These are phyloP conservation scores for Ascochyta rabiei DNA, from an alignment of 2,329 filamentous ascomycete species.

Conservation along the genomic window DNA sequence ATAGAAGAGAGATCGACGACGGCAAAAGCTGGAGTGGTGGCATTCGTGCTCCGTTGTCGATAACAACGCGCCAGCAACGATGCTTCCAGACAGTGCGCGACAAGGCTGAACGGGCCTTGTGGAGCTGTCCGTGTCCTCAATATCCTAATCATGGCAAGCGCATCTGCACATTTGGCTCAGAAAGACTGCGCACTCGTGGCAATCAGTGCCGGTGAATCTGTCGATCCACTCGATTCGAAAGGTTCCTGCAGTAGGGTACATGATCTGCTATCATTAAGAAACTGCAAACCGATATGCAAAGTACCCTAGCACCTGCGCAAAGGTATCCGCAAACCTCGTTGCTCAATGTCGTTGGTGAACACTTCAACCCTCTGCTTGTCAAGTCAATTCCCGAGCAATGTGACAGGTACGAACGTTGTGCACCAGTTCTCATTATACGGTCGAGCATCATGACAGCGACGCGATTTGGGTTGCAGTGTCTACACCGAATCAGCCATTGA, in stretches of 20 bases:
- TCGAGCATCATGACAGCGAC: no score
- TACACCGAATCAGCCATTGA: conserved; percentile 2
- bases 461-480: background rate
- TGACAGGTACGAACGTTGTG: no score
- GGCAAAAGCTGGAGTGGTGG: background rate
- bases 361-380: no score
- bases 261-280: background rate
- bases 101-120: background rate
- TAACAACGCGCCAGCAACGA: background rate
- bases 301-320: no score
- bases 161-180: background rate
- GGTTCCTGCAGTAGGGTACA: conserved; percentile 11
- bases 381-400: no score
- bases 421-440: no score
- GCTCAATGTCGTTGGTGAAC: no score
- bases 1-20: background rate
- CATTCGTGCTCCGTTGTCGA: background rate
- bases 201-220: background rate
- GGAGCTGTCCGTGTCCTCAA: background rate
- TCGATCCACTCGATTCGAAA: background rate
- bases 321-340: no score
- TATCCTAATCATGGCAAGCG: background rate
- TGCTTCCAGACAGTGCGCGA: background rate
- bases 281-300: no score
- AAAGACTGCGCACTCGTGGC: background rate